Evolutionary conservation across 768 basidiomycete species (phyloP), one percentile per base, ranked within the genome.

Genomic region (Lepiota brunneoincarnata): DNA sequence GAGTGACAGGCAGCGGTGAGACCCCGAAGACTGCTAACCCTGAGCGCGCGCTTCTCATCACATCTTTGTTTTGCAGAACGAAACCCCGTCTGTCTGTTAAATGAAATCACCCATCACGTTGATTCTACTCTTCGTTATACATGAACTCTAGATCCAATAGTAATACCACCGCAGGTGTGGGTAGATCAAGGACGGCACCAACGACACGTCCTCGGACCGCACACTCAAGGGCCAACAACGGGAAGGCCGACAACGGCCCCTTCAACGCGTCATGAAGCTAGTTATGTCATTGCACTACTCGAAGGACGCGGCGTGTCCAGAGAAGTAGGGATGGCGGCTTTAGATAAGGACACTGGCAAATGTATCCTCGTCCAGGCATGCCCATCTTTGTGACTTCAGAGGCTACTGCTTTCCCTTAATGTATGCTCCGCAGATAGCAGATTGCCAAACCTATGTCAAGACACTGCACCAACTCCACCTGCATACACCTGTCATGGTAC

Each of bases 361-460:
- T 87, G 88, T 17, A 76, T 83, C 65, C 72, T 95, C 14, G 83
- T 92, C 15, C 93, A 96, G 78, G 92, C 87, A 44, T n/a, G 62
- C 38, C 36, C n/a, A 36, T 40, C 31, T 43, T 54, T 48, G 35
- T 18, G 17, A 20, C 36, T 35, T 26, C n/a, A n/a, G 42, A 54
- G 51, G 36, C 18, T 42, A 49, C 28, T 45, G n/a, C 9, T 24
- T 37, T 10, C 24, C n/a, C 43, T 43, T 18, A 9, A 20, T 37
- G 5, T 44, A 20, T 10, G 53, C 18, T 35, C 47, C 48, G 35
- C 59, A 95, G 91, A 76, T 93, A 26, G 83, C 87, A 34, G 94
- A 97, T 64, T 87, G 87, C 54, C 84, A 90, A 52, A 93, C 93
- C 12, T 95, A 93, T 58, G 86, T 92, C 55, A 93, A 93, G 67